Conservation (phyloP, 2,329 filamentous ascomycete genomes). For the Pseudocercospora eumusae region DNA sequence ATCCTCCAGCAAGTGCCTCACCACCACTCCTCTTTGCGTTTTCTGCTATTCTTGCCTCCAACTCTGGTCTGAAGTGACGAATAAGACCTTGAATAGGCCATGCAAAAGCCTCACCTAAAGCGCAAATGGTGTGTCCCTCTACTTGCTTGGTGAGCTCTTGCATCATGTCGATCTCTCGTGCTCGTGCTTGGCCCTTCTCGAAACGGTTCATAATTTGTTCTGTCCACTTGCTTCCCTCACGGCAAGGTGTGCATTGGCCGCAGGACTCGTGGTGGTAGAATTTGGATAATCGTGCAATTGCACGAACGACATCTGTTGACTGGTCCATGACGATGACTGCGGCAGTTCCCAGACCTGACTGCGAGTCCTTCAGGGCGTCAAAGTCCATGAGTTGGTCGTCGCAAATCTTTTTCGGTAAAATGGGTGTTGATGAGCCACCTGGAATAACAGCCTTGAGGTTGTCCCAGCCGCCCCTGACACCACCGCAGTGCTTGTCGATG, state of each 20-base stretch:
- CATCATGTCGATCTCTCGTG: conserved; percentile 97
- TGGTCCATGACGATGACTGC: conserved; percentile 99
- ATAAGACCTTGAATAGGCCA: conserved; percentile 99
- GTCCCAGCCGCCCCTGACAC: conserved; percentile 95
- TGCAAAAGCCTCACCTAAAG: conserved; percentile 94
- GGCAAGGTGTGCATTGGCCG: conserved; percentile 98
- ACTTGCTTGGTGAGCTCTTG: conserved; percentile 99
- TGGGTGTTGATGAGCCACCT: conserved; percentile 93
- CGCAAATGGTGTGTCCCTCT: conserved; percentile 98
- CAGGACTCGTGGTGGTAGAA: conserved; percentile 99
- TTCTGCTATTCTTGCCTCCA: conserved; percentile 85
- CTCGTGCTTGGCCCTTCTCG: conserved; percentile 82
- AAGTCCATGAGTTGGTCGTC: conserved; percentile 99
- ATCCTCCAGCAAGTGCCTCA: conserved; percentile 79
- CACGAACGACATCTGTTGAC: conserved; percentile 90
- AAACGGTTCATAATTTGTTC: conserved; percentile 98
- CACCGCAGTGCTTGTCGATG: conserved; percentile 97
- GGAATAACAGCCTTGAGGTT: conserved; percentile 95
- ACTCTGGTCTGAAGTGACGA: conserved; percentile 93
- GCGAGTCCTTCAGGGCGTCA: conserved; percentile 94
- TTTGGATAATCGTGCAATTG: conserved; percentile 86
- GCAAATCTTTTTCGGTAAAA: conserved; percentile 85
- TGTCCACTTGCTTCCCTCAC: conserved; percentile 98
- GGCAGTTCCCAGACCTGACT: conserved; percentile 94
- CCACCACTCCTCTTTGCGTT: conserved; percentile 74